phyloP scores from a whole-genome alignment of 177 flowering plant genomes.

The Tripterygium wilfordii region DNA sequence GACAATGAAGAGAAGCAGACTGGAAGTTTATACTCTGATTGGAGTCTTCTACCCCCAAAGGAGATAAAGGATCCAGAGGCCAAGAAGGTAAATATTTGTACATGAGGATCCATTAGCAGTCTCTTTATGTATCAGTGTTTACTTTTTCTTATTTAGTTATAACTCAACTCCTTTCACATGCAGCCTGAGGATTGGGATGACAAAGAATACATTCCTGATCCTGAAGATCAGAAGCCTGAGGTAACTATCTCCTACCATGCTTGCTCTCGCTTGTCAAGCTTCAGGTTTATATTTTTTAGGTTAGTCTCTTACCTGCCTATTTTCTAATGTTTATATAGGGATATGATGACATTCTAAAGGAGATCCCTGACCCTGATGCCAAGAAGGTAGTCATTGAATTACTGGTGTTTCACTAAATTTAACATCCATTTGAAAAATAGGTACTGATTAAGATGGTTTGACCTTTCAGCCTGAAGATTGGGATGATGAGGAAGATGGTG shows the following conservation, averaged over 20 bases:
- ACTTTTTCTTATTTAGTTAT: not conserved
- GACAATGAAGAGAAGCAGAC: slow-evolving; percentile 88
- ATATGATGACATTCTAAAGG: slow-evolving; percentile 75
- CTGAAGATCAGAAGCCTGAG: slow-evolving; percentile 89
- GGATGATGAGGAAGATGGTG: slow-evolving; percentile 92
- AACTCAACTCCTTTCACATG: not conserved
- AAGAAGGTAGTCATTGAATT: slow-evolving; percentile 43
- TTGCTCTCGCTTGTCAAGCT: not conserved
- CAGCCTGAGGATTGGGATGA: slow-evolving; percentile 99
- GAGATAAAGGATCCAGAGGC: slow-evolving; percentile 96
- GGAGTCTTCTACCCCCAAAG: slow-evolving; percentile 93
- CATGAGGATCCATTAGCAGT: not conserved
- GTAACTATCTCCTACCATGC: slow-evolving; percentile 18
- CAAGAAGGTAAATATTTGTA: slow-evolving; percentile 51
- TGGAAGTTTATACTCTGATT: slow-evolving; percentile 80
- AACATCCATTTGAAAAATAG: not conserved
- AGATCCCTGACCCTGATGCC: slow-evolving; percentile 64
- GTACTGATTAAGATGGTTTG: slow-evolving; percentile 3
- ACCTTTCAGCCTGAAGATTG: slow-evolving; percentile 67
- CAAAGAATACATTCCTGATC: slow-evolving; percentile 76
- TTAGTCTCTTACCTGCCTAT: not conserved
- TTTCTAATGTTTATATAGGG: slow-evolving; percentile 29
- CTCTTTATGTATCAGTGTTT: not conserved
- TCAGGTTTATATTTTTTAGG: not conserved
- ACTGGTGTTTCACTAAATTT: not conserved